Evolutionary conservation across 306 rosid genomes (phyloP), one percentile per base, ranked within the genome.

Genomic region (Dalbergia oliveri): DNA sequence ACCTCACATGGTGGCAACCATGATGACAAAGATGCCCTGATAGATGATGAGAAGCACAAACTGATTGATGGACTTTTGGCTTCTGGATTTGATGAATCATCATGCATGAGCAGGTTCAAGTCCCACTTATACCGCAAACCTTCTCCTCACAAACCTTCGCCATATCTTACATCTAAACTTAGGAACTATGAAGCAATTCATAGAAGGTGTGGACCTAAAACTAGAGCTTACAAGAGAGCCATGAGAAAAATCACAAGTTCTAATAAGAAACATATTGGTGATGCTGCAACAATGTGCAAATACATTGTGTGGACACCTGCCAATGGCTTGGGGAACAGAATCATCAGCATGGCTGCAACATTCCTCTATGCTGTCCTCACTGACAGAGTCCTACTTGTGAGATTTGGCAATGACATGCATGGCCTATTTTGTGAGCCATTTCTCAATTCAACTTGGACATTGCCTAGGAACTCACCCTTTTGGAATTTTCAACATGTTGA

Each of bases 401-500:
- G 83, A 81, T 86, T 91, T 56, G 84, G 64, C 11, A 72, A 57
- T 41, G 95, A 91, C 19, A 88, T 80, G 86, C 51, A 61, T 4
- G 87, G 74, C 18, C 81, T 91, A 35, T 91, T 91, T 59, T 91
- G 93, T 3, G 95, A 91, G 47, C 95, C 93, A 43, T 91, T 89
- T 82, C 82, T 83, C 0, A 86, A 86, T 44, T 88, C 78, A 56
- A 84, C 95, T 10, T 91, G 95, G 95, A 75, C 86, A 9, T 79
- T 91, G 31, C 90, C 93, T 4, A 8, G 35, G 7, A 78, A 89
- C 3, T 89, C 83, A 15, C 84, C 85, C 0, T 85, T 87, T 53
- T 80, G 86, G 82, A 66, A 50, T 66, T 71, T 44, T 15, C 33
- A 49, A 2, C 43, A 84, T 72, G 59, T 91, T 1, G 43, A 64